phyloP scores from a whole-genome alignment of 2,329 filamentous ascomycete genomes.

The Trichoderma atrobrunneum region DNA sequence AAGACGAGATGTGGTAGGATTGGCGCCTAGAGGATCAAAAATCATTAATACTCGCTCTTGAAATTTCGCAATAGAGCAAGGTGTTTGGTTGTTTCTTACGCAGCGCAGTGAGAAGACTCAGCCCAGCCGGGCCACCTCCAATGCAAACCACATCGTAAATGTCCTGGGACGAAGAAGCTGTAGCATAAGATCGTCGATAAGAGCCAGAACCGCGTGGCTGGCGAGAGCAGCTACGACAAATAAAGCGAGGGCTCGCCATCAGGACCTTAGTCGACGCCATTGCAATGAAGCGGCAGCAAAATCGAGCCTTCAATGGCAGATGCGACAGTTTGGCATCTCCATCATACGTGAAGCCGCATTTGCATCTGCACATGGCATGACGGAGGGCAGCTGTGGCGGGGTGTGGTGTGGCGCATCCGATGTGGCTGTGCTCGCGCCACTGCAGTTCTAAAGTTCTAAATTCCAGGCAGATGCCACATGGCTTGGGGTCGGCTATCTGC shows the following conservation, averaged over 20 bases:
- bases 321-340: background rate
- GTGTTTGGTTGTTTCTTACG: slow-evolving; percentile 46
- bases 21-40: slow-evolving; percentile 57
- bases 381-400: slow-evolving; percentile 15
- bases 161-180: slow-evolving; percentile 49
- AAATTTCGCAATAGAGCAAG: background rate
- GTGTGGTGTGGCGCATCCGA: slow-evolving; percentile 11
- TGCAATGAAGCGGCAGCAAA: background rate
- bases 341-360: background rate
- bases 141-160: slow-evolving; percentile 93
- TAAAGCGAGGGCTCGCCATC: slow-evolving; percentile 32
- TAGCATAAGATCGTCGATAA: slow-evolving; percentile 42
- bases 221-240: slow-evolving; percentile 49
- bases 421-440: slow-evolving; percentile 18
- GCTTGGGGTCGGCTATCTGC: background rate
- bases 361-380: slow-evolving; percentile 6
- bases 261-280: slow-evolving; percentile 32
- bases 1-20: slow-evolving; percentile 70
- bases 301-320: slow-evolving; percentile 11
- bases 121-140: slow-evolving; percentile 82
- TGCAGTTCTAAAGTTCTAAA: background rate
- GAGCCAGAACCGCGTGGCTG: slow-evolving; percentile 34
- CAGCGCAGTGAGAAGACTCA: slow-evolving; percentile 76
- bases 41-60: background rate
- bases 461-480: background rate